phyloP scores from a whole-genome alignment of 352 stramenopile species.

The Phytophthora cactorum region DNA sequence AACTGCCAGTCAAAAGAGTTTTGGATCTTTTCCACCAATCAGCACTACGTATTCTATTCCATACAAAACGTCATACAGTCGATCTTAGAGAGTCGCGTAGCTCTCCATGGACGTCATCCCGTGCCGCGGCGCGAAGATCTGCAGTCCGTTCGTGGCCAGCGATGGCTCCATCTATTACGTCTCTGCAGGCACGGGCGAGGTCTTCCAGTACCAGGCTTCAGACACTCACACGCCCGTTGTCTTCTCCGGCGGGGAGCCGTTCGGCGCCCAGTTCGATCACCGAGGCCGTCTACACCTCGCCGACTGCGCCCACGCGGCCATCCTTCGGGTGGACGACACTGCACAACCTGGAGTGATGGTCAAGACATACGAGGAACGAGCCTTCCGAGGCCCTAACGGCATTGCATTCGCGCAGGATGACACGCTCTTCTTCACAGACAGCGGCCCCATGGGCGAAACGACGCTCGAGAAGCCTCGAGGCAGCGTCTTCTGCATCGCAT shows the following conservation, averaged over 20 bases:
- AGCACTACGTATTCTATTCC: background rate
- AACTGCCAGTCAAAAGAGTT: slow-evolving; percentile 13
- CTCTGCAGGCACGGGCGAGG: slow-evolving; percentile 70
- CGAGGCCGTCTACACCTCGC: slow-evolving; percentile 67
- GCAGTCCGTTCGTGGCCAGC: slow-evolving; percentile 63
- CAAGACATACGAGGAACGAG: slow-evolving; percentile 82
- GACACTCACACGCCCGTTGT: slow-evolving; percentile 57
- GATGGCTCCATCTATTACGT: slow-evolving; percentile 68
- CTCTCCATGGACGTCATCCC: slow-evolving; percentile 44
- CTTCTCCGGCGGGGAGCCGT: slow-evolving; percentile 74
- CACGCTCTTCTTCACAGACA: slow-evolving; percentile 88
- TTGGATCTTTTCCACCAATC: slow-evolving; percentile 6
- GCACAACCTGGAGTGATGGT: slow-evolving; percentile 78
- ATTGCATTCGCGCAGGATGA: slow-evolving; percentile 64
- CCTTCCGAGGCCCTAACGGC: slow-evolving; percentile 74
- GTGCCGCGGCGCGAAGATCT: slow-evolving; percentile 77
- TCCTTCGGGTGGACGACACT: slow-evolving; percentile 70
- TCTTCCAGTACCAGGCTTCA: slow-evolving; percentile 57
- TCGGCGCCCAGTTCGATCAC: slow-evolving; percentile 70
- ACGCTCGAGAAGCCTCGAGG: slow-evolving; percentile 80
- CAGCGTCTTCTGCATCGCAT: slow-evolving; percentile 79
- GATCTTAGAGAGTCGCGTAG: slow-evolving; percentile 34
- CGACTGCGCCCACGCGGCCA: slow-evolving; percentile 73
- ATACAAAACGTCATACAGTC: slow-evolving; percentile 7
- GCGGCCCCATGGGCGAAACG: slow-evolving; percentile 83